Evolutionary conservation across 306 rosid genomes (phyloP), one percentile per base, ranked within the genome.

Genomic region (Lablab purpureus): DNA sequence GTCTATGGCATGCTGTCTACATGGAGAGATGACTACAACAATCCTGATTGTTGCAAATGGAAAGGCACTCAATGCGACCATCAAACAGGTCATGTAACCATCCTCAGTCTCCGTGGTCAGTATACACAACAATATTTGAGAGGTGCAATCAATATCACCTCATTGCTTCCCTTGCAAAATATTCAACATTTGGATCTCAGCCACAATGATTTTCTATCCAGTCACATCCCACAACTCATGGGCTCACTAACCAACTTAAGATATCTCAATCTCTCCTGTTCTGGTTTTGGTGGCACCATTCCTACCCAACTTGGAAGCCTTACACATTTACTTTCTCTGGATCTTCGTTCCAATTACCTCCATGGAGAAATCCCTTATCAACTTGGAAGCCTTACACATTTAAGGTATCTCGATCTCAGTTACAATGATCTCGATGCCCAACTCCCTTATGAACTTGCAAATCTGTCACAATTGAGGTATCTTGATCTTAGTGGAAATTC

Each of bases 201-300:
- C 37, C 0, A 34, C n/a, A n/a, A n/a, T n/a, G n/a, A n/a, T n/a
- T n/a, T n/a, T n/a, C n/a, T n/a, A n/a, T n/a, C n/a, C n/a, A n/a
- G n/a, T n/a, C n/a, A 32, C 5, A 32, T 32, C 37, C 3, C 70
- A 1, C 7, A 56, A 47, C 25, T 4, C 5, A 41, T 68, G 0
- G 69, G 14, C 6, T 56, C 13, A 0, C 52, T 80, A n/a, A 36
- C n/a, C 7, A 52, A 73, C 7, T 36, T 72, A 18, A 47, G 65
- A 14, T 71, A 71, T 63, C 78, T 80, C 36, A 71, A 80, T 19
- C 73, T 80, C 13, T 80, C 78, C 17, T 0, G 2, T n/a, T 2
- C 13, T 47, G 0, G 0, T 0, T 47, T 79, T 30, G 30, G 1
- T 9, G 78, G 66, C 72, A 71, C 6, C 6, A 79, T 79, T 47